Evolutionary conservation across 169 alveolate genomes (phyloP), one percentile per base, ranked within the genome.

Genomic region (Cryptosporidium baileyi): DNA sequence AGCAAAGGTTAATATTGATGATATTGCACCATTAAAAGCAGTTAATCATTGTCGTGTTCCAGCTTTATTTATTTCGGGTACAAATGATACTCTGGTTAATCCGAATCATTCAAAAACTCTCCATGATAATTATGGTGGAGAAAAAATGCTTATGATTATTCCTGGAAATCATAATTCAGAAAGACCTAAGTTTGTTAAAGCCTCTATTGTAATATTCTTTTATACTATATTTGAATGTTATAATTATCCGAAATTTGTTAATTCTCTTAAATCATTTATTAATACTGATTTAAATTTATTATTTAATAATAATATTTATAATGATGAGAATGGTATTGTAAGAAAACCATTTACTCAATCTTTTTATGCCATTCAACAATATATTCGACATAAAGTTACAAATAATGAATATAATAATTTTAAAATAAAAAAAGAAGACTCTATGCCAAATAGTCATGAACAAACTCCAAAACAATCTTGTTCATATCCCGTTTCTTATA

Each of bases 41-140:
- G 97, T 93, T 44, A 89, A 80, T 11, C 91, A 90, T 47, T 92
- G 96, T 43, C 93, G 81, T 63, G 93, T 93, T 38, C 98, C 97
- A 6, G 96, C 97, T 32, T 80, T 92, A 52, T 93, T 93, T 80
- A 82, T 90, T 51, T 67, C 74, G 2, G 91, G 90, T 19, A 63
- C 80, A 22, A 82, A 41, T 13, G 93, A 90, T 81, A 88, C 47
- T 9, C 63, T 90, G 47, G 88, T 90, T 13, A 44, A 61, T 34
- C 91, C 92, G 0, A 80, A 54, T 19, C 90, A 82, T 49, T 61
- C 89, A 9, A 59, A 80, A 40, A 81, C 60, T 5, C 38, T 82
- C 13, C 90, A 82, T 60, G 88, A 65, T 26, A 65, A 43, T 26
- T 82, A 82, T 65, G 80, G 81, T 11, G 90, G 90, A 19, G 90